Percentiles rank a stretch among this genome's conserved stretches.
These are phyloP conservation scores for Fagus crenata DNA, from an alignment of 306 rosid species.

Conservation along the genomic window DNA sequence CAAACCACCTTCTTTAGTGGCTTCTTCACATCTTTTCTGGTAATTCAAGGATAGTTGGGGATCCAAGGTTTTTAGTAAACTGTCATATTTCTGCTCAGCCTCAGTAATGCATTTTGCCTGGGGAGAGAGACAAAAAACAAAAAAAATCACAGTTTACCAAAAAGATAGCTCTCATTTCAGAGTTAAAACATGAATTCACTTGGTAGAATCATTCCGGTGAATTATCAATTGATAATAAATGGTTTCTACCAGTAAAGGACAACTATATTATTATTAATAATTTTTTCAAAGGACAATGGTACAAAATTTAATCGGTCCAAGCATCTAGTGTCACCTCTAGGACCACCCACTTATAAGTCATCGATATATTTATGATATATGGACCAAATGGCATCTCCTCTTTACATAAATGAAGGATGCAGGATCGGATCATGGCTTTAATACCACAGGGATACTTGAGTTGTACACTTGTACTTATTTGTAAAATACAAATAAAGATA, in stretches of 20 bases:
- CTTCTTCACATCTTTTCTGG: conserved; percentile 86
- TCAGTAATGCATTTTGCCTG: conserved; percentile 80
- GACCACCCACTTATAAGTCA: no score
- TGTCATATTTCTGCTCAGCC: conserved; percentile 73
- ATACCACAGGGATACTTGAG: neutral
- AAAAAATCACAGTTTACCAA: neutral
- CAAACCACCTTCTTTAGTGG: conserved; percentile 79
- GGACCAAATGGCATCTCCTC: no score
- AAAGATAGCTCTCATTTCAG: neutral
- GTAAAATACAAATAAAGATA: no score
- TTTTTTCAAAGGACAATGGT: neutral
- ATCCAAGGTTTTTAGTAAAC: conserved; percentile 57
- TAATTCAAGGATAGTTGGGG: conserved; percentile 62
- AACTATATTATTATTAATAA: no score
- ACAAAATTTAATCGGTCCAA: neutral
- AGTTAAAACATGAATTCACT: neutral
- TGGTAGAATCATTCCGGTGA: conserved; percentile 2
- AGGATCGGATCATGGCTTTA: neutral
- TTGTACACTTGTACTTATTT: neutral
- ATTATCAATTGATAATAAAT: neutral
- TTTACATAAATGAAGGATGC: no score
- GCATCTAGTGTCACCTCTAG: neutral
- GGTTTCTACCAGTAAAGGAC: neutral
- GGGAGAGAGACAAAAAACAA: neutral
- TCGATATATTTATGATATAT: no score